Conservation (phyloP, 352 stramenopile genomes). For the Peronospora destructor region DNA sequence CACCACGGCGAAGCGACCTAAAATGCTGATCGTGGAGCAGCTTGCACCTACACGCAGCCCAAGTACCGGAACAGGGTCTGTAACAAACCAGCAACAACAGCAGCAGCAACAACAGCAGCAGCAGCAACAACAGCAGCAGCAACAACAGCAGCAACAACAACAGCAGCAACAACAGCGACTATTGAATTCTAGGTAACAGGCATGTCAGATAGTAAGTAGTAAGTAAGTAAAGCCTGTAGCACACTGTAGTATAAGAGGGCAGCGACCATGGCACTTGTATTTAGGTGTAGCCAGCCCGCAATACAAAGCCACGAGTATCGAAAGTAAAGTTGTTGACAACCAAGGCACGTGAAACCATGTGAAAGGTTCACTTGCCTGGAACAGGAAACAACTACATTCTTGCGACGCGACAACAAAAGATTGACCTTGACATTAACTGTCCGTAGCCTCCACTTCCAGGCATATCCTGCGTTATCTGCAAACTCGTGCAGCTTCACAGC, state of each 20-base stretch:
- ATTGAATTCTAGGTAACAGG: constrained; percentile 39
- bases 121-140: constrained; percentile 19
- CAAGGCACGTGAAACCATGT: too few relatives aligned
- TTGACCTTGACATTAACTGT: not conserved
- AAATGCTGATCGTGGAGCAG: constrained; percentile 36
- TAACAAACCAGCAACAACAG: constrained; percentile 25
- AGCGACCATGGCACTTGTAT: constrained; percentile 23
- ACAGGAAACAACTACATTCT: not conserved
- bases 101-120: not conserved
- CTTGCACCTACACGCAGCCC: constrained; percentile 21
- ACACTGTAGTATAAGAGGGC: constrained; percentile 35
- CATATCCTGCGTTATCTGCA: not conserved
- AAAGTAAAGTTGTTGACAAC: not conserved
- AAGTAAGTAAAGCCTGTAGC: constrained; percentile 36
- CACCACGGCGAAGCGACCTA: constrained; percentile 23
- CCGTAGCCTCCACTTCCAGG: not conserved
- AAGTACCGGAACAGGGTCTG: not conserved
- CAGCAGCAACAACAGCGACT: constrained; percentile 30
- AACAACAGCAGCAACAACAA: constrained; percentile 29
- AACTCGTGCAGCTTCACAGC: not conserved
- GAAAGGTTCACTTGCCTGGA: not conserved
- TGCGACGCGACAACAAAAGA: too few relatives aligned
- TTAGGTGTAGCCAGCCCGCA: constrained; percentile 19
- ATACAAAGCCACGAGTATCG: constrained; percentile 17
- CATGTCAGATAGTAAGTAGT: constrained; percentile 34